These are phyloP conservation scores for Nicotiana sylvestris DNA, from an alignment of 257 asterid species.

Conservation along the genomic window DNA sequence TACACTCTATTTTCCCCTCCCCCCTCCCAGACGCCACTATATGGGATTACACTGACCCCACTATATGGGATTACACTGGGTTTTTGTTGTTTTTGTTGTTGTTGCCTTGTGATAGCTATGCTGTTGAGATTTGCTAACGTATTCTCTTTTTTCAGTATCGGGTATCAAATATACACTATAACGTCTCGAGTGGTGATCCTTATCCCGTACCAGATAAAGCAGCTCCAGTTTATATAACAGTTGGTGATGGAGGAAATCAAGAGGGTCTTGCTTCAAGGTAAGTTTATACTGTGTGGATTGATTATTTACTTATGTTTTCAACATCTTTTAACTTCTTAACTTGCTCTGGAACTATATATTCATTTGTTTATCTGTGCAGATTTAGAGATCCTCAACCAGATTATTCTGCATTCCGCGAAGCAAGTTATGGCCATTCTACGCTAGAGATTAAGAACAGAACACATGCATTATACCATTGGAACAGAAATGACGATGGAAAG, in stretches of 20 bases:
- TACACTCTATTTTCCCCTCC: too few species aligned
- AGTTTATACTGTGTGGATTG: not conserved
- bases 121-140: not conserved
- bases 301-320: not conserved
- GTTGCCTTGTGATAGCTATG: not conserved
- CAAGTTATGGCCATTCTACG: conserved; percentile 93
- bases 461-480: conserved; percentile 87
- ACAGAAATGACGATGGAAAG: conserved; percentile 82
- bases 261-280: conserved; percentile 92
- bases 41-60: too few species aligned
- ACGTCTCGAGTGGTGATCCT: conserved; percentile 47
- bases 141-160: conserved; percentile 60
- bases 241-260: conserved; percentile 99
- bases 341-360: not conserved
- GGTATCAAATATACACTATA: conserved; percentile 59
- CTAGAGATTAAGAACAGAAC: conserved; percentile 77
- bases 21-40: too few species aligned
- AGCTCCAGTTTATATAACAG: conserved; percentile 91
- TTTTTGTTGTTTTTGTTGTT: too few species aligned
- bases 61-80: too few species aligned
- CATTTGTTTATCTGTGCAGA: conserved; percentile 33
- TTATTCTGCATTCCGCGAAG: conserved; percentile 89
- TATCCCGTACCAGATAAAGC: conserved; percentile 67
- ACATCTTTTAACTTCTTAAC: not conserved
- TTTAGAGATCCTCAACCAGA: conserved; percentile 90